Evolutionary conservation across 495 filamentous ascomycete species (phyloP).

Genomic region (Mycothermus thermophilus): DNA sequence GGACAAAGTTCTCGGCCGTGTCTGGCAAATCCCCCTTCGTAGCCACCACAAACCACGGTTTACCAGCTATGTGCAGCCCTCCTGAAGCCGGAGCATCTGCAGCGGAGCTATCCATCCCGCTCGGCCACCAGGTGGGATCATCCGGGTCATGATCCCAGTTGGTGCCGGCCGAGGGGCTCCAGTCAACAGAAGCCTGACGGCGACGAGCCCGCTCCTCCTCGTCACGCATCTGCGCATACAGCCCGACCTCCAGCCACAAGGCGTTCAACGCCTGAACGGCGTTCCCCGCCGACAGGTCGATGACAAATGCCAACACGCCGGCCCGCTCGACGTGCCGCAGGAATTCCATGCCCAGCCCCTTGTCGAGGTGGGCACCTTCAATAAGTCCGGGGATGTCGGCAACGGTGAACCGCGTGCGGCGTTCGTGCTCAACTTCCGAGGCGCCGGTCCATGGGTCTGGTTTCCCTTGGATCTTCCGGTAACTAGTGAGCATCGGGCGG

Average conservation of each 20-base stretch:
- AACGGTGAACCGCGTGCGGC: conserved; percentile 70
- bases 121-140: conserved; percentile 11
- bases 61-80: conserved; percentile 56
- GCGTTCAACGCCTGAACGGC: conserved; percentile 62
- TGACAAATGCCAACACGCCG: conserved; percentile 79
- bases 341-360: conserved; percentile 82
- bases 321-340: conserved; percentile 90
- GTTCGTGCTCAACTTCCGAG: conserved; percentile 24
- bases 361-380: conserved; percentile 79
- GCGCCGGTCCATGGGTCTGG: conserved; percentile 27
- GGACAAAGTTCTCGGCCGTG: conserved; percentile 62
- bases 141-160: conserved; percentile 7
- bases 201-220: conserved; percentile 43
- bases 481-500: conserved; percentile 30
- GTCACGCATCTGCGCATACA: conserved; percentile 65
- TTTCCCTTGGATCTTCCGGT: conserved; percentile 5
- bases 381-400: conserved; percentile 93
- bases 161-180: conserved; percentile 20
- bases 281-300: conserved; percentile 71
- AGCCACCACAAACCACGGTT: conserved; percentile 95
- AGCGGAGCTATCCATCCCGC: conserved; percentile 21
- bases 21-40: conserved; percentile 80
- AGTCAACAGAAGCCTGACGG: conserved; percentile 27
- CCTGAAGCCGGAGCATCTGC: conserved; percentile 14
- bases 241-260: conserved; percentile 78